A percentile compares a stretch with the other conserved stretches of the same genome.
Evolutionary conservation across 805 yeast species (phyloP).

Genomic region (Myxozyma sirexii): DNA sequence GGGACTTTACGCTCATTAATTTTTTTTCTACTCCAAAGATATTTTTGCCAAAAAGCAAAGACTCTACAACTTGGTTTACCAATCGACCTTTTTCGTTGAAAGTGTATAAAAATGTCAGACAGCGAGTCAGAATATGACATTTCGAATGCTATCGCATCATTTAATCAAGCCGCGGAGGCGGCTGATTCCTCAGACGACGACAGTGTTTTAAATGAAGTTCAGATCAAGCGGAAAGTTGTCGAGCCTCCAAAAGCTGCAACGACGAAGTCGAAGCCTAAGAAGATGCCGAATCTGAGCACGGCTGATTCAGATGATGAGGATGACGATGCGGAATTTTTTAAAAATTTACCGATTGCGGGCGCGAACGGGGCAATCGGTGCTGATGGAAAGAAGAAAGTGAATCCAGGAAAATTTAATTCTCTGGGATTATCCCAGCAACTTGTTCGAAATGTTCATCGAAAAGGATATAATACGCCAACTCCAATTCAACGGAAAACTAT

Average conservation of each 20-base stretch:
- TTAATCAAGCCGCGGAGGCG: background rate
- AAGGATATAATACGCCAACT: constrained; percentile 93
- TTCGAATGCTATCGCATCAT: constrained; percentile 25
- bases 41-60: background rate
- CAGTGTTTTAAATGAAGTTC: constrained; percentile 8
- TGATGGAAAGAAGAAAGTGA: constrained; percentile 44
- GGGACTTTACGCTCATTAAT: background rate
- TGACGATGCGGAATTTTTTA: constrained; percentile 47
- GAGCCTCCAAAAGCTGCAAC: background rate
- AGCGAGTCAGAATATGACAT: constrained; percentile 32
- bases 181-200: constrained; percentile 17
- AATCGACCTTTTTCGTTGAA: too few species aligned
- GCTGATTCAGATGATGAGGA: constrained; percentile 42
- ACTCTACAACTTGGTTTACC: background rate
- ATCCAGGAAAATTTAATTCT: constrained; percentile 58
- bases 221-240: background rate
- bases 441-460: constrained; percentile 68
- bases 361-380: constrained; percentile 9
- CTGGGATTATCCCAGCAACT: constrained; percentile 68
- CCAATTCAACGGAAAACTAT: constrained; percentile 97
- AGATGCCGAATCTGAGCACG: constrained; percentile 3
- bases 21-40: background rate
- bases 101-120: constrained; percentile 33
- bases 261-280: constrained; percentile 37
- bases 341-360: constrained; percentile 36